Conservation (phyloP, 2,329 filamentous ascomycete species). For the Metarhizium rileyi region DNA sequence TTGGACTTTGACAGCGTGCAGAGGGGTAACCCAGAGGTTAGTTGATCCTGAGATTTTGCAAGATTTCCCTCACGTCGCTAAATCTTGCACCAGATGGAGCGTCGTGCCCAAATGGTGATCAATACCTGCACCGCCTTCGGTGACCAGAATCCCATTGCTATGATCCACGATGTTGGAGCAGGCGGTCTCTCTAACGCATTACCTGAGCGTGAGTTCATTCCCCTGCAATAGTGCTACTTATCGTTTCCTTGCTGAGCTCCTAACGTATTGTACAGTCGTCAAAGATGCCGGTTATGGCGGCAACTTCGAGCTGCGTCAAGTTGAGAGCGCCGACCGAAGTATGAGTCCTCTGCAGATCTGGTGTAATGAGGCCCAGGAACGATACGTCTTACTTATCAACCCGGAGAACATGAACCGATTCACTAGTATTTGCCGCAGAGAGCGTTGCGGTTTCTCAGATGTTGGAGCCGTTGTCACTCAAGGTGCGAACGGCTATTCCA, state of each 20-base stretch:
- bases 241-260: not conserved
- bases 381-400: constrained; percentile 87
- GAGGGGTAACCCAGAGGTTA: constrained; percentile 76
- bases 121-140: constrained; percentile 85
- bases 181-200: constrained; percentile 70
- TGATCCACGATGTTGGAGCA: constrained; percentile 96
- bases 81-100: constrained; percentile 51
- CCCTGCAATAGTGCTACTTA: not conserved
- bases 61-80: not conserved
- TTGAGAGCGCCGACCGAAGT: constrained; percentile 80
- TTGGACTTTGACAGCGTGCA: constrained; percentile 97
- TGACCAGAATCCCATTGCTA: constrained; percentile 77
- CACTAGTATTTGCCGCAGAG: constrained; percentile 59
- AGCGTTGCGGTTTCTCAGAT: constrained; percentile 86
- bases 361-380: constrained; percentile 95
- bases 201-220: constrained; percentile 49
- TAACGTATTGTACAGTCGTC: constrained; percentile 41
- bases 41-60: not conserved
- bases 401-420: constrained; percentile 72
- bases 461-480: constrained; percentile 67
- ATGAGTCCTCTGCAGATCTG: constrained; percentile 97
- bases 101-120: constrained; percentile 95
- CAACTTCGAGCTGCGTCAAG: constrained; percentile 85
- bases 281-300: constrained; percentile 88
- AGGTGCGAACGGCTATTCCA: constrained; percentile 53